These are phyloP conservation scores for Cyberlindnera xylosilytica DNA, from an alignment of 805 yeast genomes.

Conservation along the genomic window DNA sequence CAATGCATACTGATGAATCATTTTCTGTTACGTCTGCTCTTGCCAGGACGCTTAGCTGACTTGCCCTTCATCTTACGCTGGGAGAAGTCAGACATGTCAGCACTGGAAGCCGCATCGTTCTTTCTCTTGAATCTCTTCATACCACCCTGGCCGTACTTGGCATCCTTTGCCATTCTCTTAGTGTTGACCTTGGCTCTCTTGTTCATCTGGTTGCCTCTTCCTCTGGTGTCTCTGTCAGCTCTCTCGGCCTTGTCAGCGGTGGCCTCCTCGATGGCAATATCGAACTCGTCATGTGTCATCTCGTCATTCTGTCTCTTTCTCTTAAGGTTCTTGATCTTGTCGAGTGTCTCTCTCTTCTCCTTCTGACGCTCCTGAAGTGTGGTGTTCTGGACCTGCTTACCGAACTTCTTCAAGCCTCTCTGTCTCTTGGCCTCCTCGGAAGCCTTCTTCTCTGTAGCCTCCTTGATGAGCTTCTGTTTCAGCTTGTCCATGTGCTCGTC, in stretches of 20 bases:
- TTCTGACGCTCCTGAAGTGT: slow-evolving; percentile 91
- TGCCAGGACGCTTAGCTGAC: slow-evolving; percentile 48
- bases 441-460: slow-evolving; percentile 82
- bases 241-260: slow-evolving; percentile 42
- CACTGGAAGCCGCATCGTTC: slow-evolving; percentile 70
- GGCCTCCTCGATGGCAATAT: slow-evolving; percentile 87
- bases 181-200: slow-evolving; percentile 55
- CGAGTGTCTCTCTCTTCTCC: slow-evolving; percentile 87
- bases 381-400: slow-evolving; percentile 94
- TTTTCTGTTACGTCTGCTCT: slow-evolving; percentile 42
- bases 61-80: slow-evolving; percentile 50
- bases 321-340: slow-evolving; percentile 86
- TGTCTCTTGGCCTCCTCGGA: slow-evolving; percentile 92
- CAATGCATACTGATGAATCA: slow-evolving; percentile 2
- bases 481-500: slow-evolving; percentile 98
- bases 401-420: slow-evolving; percentile 92
- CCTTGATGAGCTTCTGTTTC: slow-evolving; percentile 74
- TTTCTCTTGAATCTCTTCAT: slow-evolving; percentile 68
- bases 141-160: slow-evolving; percentile 78
- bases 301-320: slow-evolving; percentile 81
- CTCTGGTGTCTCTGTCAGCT: slow-evolving; percentile 28
- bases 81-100: slow-evolving; percentile 60
- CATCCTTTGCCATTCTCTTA: slow-evolving; percentile 67
- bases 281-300: slow-evolving; percentile 71
- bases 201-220: slow-evolving; percentile 29